Evolutionary conservation across 2,329 filamentous ascomycete species (phyloP), one percentile per base, ranked within the genome.

Genomic region (Trichoderma citrinoviride): DNA sequence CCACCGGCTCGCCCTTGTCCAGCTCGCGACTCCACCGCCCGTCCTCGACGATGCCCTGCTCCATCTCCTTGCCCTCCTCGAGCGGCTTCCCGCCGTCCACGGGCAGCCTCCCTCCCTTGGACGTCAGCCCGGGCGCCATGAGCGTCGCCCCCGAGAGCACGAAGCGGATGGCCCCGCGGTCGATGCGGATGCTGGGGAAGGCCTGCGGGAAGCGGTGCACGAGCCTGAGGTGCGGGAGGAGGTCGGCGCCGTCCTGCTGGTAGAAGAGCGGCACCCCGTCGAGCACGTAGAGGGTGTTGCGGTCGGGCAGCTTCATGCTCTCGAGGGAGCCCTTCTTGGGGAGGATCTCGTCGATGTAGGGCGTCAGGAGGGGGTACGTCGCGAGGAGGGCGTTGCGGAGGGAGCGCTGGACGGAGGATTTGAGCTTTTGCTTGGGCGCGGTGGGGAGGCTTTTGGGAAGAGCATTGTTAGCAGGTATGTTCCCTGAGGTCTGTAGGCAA

Each of bases 151-250:
- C 95, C 1, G 88, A 91, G 1, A 99, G 86, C 27, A 99, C 94
- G 79, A 99, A 99, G 67, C 95, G 91, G 74, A 99, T 98, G 5
- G 95, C 95, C 67, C 95, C 95, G 56, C 95, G 87, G 78, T 99
- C 95, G 77, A 98, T 96, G 66, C 93, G 90, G 65, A 99, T 83
- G 60, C 87, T 90, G 19, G 91, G 89, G 76, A 99, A 94, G 66
- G 87, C 90, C 70, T 87, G 81, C 10, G 95, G 95, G 80, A 94
- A 98, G 71, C 90, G 86, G 82, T 99, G 95, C 43, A 99, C 87
- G 72, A 98, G 87, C 54, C 86, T 86, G 14, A 99, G 88, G 77
- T 98, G 95, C 0, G 95, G 95, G 66, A 97, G 85, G 64, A 97
- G 85, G 3, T 88, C 85, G 71, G 89, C 86, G 74, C 88, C 76